Conservation (phyloP, 768 basidiomycete species). For the Naematelia encephala region DNA sequence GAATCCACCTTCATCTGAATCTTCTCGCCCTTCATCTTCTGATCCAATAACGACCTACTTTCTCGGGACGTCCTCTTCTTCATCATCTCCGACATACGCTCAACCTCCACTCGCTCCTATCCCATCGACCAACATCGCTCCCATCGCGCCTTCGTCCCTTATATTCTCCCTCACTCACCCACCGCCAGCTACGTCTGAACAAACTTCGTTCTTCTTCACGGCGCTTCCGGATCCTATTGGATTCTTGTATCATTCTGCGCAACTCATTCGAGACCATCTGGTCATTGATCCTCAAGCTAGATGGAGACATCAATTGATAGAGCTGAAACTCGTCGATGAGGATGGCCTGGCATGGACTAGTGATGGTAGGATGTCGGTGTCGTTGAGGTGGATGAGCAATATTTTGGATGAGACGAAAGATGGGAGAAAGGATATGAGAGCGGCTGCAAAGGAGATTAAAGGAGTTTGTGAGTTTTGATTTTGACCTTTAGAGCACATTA, state of each 20-base stretch:
- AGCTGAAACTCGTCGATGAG: conserved; percentile 28
- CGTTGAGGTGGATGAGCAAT: conserved; percentile 31
- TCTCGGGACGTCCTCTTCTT: conserved; percentile 8
- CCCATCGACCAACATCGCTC: neutral
- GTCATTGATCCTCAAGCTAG: too few relatives aligned
- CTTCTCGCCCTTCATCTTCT: neutral
- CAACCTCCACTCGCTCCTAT: conserved; percentile 1
- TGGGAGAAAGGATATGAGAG: conserved; percentile 12
- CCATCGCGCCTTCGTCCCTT: conserved; percentile 4
- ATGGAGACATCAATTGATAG: conserved; percentile 33
- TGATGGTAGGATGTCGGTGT: conserved; percentile 27
- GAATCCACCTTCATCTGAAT: conserved; percentile 6
- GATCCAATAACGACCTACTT: conserved; percentile 13
- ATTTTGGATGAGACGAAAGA: conserved; percentile 21
- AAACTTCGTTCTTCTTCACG: conserved; percentile 31
- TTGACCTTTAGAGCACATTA: too few relatives aligned
- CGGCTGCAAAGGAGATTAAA: conserved; percentile 37
- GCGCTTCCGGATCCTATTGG: conserved; percentile 39
- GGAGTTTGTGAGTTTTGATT: conserved; percentile 41
- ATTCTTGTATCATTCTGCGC: conserved; percentile 27
- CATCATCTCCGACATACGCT: conserved; percentile 2
- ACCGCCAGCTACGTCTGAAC: conserved; percentile 1
- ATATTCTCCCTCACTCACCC: conserved; percentile 29
- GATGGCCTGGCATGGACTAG: conserved; percentile 36
- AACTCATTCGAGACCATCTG: conserved; percentile 20